Percentiles rank a stretch among this genome's conserved stretches.
Evolutionary conservation across 1,139 yeast species (phyloP).

Genomic region (Kurtzmaniella quercitrusa): DNA sequence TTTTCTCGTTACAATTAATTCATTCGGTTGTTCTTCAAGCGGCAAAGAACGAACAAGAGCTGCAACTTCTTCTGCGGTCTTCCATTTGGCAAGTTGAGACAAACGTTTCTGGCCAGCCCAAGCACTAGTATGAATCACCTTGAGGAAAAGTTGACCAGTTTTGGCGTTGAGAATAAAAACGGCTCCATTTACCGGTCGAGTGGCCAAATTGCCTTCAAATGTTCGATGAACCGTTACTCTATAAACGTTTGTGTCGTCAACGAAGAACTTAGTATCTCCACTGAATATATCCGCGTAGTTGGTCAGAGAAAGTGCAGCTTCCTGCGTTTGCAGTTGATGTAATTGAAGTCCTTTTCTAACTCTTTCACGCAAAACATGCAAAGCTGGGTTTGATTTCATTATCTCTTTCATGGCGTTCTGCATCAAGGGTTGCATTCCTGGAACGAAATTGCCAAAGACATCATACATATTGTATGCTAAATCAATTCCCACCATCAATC

Average conservation of each 20-base stretch:
- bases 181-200: slow-evolving; percentile 93
- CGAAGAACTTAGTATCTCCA: slow-evolving; percentile 74
- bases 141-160: slow-evolving; percentile 83
- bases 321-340: slow-evolving; percentile 91
- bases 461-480: slow-evolving; percentile 95
- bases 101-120: slow-evolving; percentile 97
- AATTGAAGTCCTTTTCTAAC: slow-evolving; percentile 91
- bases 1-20: slow-evolving; percentile 82
- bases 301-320: slow-evolving; percentile 82
- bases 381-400: slow-evolving; percentile 93
- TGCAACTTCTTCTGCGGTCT: slow-evolving; percentile 96
- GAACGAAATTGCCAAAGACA: slow-evolving; percentile 97
- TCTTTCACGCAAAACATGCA: slow-evolving; percentile 88
- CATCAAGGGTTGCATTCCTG: slow-evolving; percentile 84
- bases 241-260: slow-evolving; percentile 92
- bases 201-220: slow-evolving; percentile 87
- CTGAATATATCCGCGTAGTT: slow-evolving; percentile 90
- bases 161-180: slow-evolving; percentile 86
- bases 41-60: slow-evolving; percentile 87
- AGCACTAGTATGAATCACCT: slow-evolving; percentile 88
- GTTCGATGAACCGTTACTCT: slow-evolving; percentile 93
- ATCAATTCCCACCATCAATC: slow-evolving; percentile 86
- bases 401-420: slow-evolving; percentile 92
- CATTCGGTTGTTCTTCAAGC: slow-evolving; percentile 91
- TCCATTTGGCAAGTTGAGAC: slow-evolving; percentile 95